Evolutionary conservation across 2,329 filamentous ascomycete genomes (phyloP), one percentile per base, ranked within the genome.

Genomic region (Aaosphaeria pasadenensis): DNA sequence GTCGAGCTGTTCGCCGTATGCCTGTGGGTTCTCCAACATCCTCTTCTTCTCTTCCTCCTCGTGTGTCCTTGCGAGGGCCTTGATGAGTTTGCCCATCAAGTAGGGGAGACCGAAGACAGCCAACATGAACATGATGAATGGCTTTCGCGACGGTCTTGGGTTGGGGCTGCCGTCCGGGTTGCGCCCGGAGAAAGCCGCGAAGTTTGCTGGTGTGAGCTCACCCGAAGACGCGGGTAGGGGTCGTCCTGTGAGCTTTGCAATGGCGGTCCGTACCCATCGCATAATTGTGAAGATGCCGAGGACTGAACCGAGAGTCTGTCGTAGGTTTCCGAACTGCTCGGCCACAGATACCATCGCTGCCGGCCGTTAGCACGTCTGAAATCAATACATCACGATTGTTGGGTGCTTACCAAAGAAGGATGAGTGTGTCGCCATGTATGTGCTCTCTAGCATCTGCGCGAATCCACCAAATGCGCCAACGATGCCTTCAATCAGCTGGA

Each of bases 351-450:
- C 89, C 91, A 99, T 97, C 47, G 94, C 94, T 63, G 39, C 3
- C 36, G 17, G 4, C 6, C 11, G 47, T 66, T 53, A 65, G 56
- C 31, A 38, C 45, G 17, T 24, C 17, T 24, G 17, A 3, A 24
- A 24, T 24, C 17, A 24, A 24, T 24, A 24, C 17, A 3, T 24
- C 17, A 24, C 17, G 17, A 24, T 24, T 9, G 3, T 9, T n/a
- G n/a, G n/a, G 33, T 11, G 73, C 87, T 63, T 81, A 96, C 91
- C 91, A 64, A 97, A 99, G 73, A 99, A 99, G 46, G 90, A 96
- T 5, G 91, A 96, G 72, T 99, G 94, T 0, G 94, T 99, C 30
- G 95, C 94, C 95, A 99, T 99, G 64, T 96, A 99, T 7, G 94
- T 97, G 77, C 94, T 97, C 74, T 99, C 94, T 30, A 99, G 80